A percentile compares a stretch with the other conserved stretches of the same genome.
Conservation (phyloP, 2,329 filamentous ascomycete genomes). For the Aschersonia sp. region DNA sequence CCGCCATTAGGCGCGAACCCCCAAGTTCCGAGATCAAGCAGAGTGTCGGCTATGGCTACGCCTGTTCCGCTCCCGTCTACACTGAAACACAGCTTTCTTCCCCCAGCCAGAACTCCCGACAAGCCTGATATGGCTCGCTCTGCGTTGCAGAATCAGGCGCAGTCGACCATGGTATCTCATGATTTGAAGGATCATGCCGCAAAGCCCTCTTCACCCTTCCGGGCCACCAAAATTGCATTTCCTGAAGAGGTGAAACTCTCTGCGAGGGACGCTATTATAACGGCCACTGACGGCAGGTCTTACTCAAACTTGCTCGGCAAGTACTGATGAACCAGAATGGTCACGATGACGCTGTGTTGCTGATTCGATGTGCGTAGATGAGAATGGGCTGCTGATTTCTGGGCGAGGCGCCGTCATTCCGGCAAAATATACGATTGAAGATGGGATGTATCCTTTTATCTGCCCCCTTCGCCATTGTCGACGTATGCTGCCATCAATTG, state of each 20-base stretch:
- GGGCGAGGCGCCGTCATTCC: slow-evolving; percentile 18
- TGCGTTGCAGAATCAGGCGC: neutral
- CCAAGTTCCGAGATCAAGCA: neutral
- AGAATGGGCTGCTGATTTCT: neutral
- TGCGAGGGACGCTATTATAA: neutral
- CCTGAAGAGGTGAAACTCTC: too few species aligned
- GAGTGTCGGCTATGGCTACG: neutral
- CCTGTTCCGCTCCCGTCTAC: neutral
- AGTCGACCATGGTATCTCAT: too few species aligned
- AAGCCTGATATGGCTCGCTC: too few species aligned
- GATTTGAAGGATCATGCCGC: too few species aligned
- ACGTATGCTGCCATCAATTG: slow-evolving; percentile 10
- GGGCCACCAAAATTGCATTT: neutral
- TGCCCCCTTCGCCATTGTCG: slow-evolving; percentile 24
- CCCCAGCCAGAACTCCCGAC: neutral
- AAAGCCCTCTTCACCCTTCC: neutral
- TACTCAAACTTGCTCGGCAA: slow-evolving; percentile 1
- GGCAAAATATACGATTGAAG: slow-evolving; percentile 13
- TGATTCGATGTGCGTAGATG: neutral
- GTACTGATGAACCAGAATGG: neutral
- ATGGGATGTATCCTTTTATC: slow-evolving; percentile 13
- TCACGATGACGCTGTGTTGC: neutral
- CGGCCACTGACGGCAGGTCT: slow-evolving; percentile 1
- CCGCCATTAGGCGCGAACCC: neutral
- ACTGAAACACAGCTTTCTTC: neutral